Evolutionary conservation across 208 protist genomes (phyloP).

Genomic region (Wallacemonas sp.): DNA sequence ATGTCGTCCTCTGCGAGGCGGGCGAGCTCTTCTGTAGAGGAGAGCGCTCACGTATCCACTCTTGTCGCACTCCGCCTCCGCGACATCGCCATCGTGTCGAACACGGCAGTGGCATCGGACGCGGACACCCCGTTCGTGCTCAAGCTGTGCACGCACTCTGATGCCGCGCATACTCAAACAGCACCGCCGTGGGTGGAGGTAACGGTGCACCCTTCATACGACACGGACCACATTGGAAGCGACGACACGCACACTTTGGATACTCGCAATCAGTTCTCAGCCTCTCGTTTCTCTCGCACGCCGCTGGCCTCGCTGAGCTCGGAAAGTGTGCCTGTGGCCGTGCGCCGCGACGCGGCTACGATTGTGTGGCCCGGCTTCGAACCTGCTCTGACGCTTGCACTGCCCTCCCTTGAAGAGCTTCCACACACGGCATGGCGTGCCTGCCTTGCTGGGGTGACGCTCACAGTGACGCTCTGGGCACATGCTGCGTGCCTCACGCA

Average conservation of each 20-base stretch:
- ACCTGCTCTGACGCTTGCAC: neutral
- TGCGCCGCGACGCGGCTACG: neutral
- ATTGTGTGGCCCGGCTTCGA: constrained; percentile 5
- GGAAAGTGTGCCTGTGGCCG: neutral
- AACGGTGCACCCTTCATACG: neutral
- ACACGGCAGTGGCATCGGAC: neutral
- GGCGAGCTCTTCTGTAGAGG: neutral
- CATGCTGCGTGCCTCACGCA: neutral
- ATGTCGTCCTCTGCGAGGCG: neutral
- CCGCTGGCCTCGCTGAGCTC: constrained; percentile 2
- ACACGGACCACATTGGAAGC: neutral
- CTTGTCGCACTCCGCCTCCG: neutral
- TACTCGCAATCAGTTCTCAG: neutral
- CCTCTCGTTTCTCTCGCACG: neutral
- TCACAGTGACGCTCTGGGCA: neutral
- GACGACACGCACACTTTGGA: neutral
- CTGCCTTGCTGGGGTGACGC: neutral
- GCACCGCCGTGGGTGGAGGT: neutral
- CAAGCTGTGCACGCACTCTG: neutral
- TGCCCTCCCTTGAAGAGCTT: neutral
- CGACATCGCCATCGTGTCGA: neutral
- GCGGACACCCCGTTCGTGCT: neutral
- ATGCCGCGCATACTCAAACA: neutral
- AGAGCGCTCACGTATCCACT: neutral
- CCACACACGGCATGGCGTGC: neutral